Percentiles rank a stretch among this genome's conserved stretches.
Conservation (phyloP, 768 basidiomycete species). For the Trametes maxima region DNA sequence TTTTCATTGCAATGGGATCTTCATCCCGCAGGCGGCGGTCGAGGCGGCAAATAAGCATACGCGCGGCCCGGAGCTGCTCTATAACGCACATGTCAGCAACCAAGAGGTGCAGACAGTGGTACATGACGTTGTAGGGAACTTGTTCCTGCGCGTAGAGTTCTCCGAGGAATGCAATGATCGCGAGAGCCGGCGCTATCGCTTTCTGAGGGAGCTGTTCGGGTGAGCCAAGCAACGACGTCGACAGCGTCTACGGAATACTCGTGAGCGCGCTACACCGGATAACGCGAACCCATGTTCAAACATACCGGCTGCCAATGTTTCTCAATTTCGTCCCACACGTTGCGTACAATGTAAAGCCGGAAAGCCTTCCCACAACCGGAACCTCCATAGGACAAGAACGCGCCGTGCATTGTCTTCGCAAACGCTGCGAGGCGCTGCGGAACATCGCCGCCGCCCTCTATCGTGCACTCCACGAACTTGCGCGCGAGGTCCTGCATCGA, state of each 20-base stretch:
- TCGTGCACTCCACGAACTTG: slow-evolving; percentile 12
- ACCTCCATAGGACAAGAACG: background rate
- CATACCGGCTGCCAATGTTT: slow-evolving; percentile 6
- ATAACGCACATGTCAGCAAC: slow-evolving; percentile 10
- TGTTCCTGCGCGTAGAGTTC: slow-evolving; percentile 12
- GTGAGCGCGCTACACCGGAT: too few relatives aligned
- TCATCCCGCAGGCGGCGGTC: background rate
- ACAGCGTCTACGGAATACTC: background rate
- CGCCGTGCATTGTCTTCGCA: slow-evolving; percentile 5
- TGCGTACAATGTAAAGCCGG: background rate
- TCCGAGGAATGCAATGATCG: slow-evolving; percentile 8
- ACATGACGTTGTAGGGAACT: background rate
- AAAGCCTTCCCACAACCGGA: background rate
- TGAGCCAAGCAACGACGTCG: background rate
- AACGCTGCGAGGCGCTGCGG: slow-evolving; percentile 3
- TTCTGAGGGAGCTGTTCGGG: background rate
- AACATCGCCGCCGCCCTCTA: slow-evolving; percentile 3
- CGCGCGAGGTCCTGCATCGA: slow-evolving; percentile 8
- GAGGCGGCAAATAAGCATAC: slow-evolving; percentile 13
- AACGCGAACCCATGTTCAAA: background rate
- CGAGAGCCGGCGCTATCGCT: slow-evolving; percentile 1
- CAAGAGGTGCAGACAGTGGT: slow-evolving; percentile 11
- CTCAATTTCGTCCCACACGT: slow-evolving; percentile 10
- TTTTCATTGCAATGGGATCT: background rate
- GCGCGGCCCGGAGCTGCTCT: slow-evolving; percentile 22